Conservation (phyloP, 148 eudicot genomes). For the Rhododendron kiyosumense region DNA sequence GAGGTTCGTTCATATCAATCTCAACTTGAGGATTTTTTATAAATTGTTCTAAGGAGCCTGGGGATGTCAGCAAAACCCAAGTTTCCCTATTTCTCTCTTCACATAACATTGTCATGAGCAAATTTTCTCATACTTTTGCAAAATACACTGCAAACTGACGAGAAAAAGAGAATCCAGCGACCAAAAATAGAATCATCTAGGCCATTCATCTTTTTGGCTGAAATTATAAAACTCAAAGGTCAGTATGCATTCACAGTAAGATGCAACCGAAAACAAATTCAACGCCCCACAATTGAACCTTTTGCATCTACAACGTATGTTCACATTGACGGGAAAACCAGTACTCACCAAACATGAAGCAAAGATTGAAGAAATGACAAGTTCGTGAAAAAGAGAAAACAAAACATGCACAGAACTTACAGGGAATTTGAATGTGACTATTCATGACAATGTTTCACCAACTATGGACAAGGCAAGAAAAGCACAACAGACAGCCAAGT, state of each 20-base stretch:
- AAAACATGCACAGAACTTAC: not conserved
- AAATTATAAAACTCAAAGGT: not conserved
- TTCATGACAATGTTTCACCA: not conserved
- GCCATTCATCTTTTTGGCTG: not conserved
- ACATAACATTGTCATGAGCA: too few species aligned
- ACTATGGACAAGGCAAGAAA: not conserved
- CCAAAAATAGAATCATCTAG: not conserved
- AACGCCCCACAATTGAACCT: not conserved
- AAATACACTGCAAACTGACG: not conserved
- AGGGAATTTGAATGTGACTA: not conserved
- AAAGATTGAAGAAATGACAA: not conserved
- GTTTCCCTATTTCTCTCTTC: not conserved
- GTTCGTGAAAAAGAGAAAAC: not conserved
- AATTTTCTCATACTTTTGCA: not conserved
- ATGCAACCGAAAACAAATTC: not conserved
- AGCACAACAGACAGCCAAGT: not conserved
- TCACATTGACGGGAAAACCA: not conserved
- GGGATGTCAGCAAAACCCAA: not conserved
- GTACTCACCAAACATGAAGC: not conserved
- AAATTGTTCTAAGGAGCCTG: not conserved
- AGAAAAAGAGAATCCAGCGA: not conserved
- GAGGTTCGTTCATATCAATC: not conserved
- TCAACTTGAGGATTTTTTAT: not conserved
- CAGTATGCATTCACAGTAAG: not conserved
- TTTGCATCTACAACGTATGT: not conserved